Evolutionary conservation across 805 yeast genomes (phyloP).

Genomic region (Kuraishia hungarica): DNA sequence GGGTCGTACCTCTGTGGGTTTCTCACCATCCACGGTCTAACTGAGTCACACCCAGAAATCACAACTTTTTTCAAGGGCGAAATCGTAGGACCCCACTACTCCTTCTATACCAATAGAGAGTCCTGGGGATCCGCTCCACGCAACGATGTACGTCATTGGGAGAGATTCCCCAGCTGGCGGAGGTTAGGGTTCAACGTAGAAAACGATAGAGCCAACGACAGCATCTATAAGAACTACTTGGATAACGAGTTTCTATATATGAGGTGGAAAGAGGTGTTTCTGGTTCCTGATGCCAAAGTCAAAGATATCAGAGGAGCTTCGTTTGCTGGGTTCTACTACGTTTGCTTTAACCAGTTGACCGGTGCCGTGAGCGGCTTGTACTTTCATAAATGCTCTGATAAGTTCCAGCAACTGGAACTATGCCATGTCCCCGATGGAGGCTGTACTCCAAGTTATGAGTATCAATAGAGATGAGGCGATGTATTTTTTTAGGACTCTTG

Average conservation of each 20-base stretch:
- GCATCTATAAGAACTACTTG: conserved; percentile 16
- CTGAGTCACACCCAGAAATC: conserved; percentile 51
- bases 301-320: conserved; percentile 64
- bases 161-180: conserved; percentile 33
- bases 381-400: conserved; percentile 73
- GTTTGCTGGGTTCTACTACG: conserved; percentile 87
- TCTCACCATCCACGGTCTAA: conserved; percentile 56
- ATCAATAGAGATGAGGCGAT: conserved; percentile 8
- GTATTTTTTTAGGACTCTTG: neutral
- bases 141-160: conserved; percentile 61
- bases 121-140: conserved; percentile 42
- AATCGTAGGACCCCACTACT: conserved; percentile 50
- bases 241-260: conserved; percentile 55
- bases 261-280: conserved; percentile 92
- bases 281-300: conserved; percentile 72
- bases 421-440: conserved; percentile 44
- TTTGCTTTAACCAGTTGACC: conserved; percentile 68
- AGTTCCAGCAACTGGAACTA: conserved; percentile 69
- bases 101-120: conserved; percentile 49
- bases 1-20: conserved; percentile 49
- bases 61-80: conserved; percentile 71
- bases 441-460: conserved; percentile 23
- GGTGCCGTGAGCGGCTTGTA: conserved; percentile 78
- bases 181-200: conserved; percentile 20
- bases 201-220: conserved; percentile 17